These are phyloP conservation scores for Neonectria punicea DNA, from an alignment of 2,329 filamentous ascomycete genomes.

Conservation along the genomic window DNA sequence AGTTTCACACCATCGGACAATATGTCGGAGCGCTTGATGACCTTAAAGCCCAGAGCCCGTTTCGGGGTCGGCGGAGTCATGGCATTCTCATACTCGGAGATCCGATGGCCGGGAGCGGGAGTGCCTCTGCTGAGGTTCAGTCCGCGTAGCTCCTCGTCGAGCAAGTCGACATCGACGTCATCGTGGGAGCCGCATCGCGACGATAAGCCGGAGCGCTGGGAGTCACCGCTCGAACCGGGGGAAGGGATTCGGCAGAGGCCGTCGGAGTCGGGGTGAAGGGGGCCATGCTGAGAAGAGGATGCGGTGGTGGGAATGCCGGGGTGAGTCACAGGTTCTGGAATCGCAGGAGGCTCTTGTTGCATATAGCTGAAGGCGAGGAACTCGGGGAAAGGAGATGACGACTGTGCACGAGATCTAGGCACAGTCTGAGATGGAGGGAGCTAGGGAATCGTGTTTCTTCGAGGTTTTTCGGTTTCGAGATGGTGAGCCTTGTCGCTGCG, in stretches of 20 bases:
- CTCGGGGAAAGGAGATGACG: slow-evolving; percentile 46
- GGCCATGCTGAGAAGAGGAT: slow-evolving; percentile 67
- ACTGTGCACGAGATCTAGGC: slow-evolving; percentile 64
- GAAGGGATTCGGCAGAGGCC: slow-evolving; percentile 48
- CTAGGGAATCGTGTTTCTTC: slow-evolving; percentile 18
- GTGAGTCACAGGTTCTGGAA: slow-evolving; percentile 55
- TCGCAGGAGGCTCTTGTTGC: slow-evolving; percentile 67
- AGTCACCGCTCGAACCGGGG: slow-evolving; percentile 49
- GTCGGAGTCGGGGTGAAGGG: slow-evolving; percentile 55
- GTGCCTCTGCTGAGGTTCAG: slow-evolving; percentile 56
- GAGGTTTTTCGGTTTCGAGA: slow-evolving; percentile 19
- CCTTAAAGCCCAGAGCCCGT: slow-evolving; percentile 65
- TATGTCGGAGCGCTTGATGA: slow-evolving; percentile 59
- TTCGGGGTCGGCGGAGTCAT: slow-evolving; percentile 58
- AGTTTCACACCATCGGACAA: slow-evolving; percentile 56
- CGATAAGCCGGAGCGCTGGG: slow-evolving; percentile 49
- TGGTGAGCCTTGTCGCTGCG: slow-evolving; percentile 31
- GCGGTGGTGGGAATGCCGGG: slow-evolving; percentile 49
- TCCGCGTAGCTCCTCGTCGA: slow-evolving; percentile 63
- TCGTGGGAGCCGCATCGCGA: slow-evolving; percentile 42
- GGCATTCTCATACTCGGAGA: slow-evolving; percentile 71
- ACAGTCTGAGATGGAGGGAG: slow-evolving; percentile 56
- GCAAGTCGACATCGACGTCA: slow-evolving; percentile 53
- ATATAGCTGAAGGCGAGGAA: slow-evolving; percentile 66
- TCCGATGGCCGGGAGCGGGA: slow-evolving; percentile 60